Evolutionary conservation across 2,329 filamentous ascomycete species (phyloP).

Genomic region (Malbranchea zuffiana): DNA sequence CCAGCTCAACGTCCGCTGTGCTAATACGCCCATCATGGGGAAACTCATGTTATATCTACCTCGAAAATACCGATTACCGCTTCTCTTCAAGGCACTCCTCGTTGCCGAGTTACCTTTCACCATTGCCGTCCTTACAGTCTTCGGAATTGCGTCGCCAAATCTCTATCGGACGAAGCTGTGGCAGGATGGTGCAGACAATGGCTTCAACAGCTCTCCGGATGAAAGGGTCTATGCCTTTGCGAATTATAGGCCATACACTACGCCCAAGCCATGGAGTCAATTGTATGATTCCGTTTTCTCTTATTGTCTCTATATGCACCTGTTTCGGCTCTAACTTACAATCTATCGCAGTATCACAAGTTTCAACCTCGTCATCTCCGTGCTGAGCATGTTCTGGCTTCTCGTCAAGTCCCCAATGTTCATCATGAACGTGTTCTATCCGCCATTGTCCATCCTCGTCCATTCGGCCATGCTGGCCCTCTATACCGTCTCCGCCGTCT

Average conservation of each 20-base stretch:
- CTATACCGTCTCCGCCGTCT: constrained; percentile 45
- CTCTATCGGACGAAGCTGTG: constrained; percentile 51
- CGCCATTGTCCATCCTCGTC: constrained; percentile 43
- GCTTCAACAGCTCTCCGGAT: constrained; percentile 51
- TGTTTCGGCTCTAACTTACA: constrained; percentile 2
- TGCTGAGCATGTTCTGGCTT: constrained; percentile 51
- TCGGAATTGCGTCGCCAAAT: constrained; percentile 52
- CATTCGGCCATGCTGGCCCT: constrained; percentile 42
- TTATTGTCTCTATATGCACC: constrained; percentile 5
- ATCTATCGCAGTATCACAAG: constrained; percentile 42
- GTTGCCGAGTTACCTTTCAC: constrained; percentile 47
- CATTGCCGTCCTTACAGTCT: constrained; percentile 47
- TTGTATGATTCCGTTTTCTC: constrained; percentile 36
- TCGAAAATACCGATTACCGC: constrained; percentile 44
- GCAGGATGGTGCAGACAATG: constrained; percentile 50
- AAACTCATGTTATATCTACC: constrained; percentile 31
- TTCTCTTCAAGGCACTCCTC: constrained; percentile 43
- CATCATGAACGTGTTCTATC: constrained; percentile 46
- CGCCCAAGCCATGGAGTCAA: constrained; percentile 49
- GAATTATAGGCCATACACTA: constrained; percentile 45
- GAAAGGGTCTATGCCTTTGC: constrained; percentile 47
- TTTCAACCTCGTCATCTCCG: constrained; percentile 51
- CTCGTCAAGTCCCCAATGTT: constrained; percentile 48
- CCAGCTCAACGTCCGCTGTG: background rate
- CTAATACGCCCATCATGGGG: constrained; percentile 8